Evolutionary conservation across 2,329 filamentous ascomycete species (phyloP), one percentile per base, ranked within the genome.

Genomic region (Fusarium sp.): DNA sequence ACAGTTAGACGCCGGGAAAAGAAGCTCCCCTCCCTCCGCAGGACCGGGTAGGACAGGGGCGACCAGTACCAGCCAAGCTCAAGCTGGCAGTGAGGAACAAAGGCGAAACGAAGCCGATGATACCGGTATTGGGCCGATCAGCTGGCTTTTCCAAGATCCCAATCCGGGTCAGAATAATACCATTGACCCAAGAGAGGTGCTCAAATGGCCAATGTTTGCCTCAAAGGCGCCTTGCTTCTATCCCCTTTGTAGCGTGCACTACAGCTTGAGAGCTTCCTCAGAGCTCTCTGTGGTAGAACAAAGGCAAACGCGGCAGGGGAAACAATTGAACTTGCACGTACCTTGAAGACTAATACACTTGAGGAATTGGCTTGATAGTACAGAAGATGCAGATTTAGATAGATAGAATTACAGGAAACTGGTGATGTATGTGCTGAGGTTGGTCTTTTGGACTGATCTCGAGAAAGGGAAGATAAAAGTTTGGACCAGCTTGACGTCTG

Each of bases 381-480:
- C 65, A 75, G 41, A 67, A 46, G 44, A 48, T 46, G 56, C 58
- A 58, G 57, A 60, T 46, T 73, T 63, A 63, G 57, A 63, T 33
- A 60, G 49, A 63, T 66, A 63, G 14, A 64, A 70, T 68, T 70
- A 75, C 67, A 77, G 54, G 64, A 60, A 61, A 69, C 41, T 19
- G 69, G 57, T 31, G 70, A 64, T 68, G 66, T 66, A 66, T 66
- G 74, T 73, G 74, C 69, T 61, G 74, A 69, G 61, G 72, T 61
- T 69, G 73, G 48, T 66, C 70, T 69, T 63, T 68, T 68, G 67
- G 67, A 74, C 74, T 78, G 76, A 73, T 73, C 73, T 76, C 71
- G n/a, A 64, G 70, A 63, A 79, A 70, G 68, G 72, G 68, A 62
- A 67, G 66, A 75, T 78, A 80, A 80, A 76, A 77, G 79, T 80